These are phyloP conservation scores for Heterobasidion irregulare DNA, from an alignment of 1,284 basidiomycete species.

Conservation along the genomic window DNA sequence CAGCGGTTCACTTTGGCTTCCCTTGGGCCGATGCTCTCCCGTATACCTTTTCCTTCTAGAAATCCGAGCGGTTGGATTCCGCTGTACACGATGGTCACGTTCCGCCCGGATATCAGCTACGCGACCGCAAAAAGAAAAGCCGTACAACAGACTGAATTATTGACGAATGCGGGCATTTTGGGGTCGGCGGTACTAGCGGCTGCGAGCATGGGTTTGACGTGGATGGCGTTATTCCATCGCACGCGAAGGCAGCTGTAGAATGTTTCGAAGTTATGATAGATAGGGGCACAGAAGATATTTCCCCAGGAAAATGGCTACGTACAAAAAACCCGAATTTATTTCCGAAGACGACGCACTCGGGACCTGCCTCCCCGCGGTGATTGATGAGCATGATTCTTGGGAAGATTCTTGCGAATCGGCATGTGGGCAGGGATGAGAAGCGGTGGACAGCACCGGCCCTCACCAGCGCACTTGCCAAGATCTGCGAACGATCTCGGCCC, in stretches of 20 bases:
- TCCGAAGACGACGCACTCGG: conserved; percentile 5
- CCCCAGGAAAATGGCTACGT: conserved; percentile 10
- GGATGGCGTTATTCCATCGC: conserved; percentile 27
- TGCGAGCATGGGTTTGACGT: conserved; percentile 31
- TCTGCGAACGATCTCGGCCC: conserved; percentile 1
- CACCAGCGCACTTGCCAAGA: neutral
- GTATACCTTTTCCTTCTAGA: conserved; percentile 43
- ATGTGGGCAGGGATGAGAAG: neutral
- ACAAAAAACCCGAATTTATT: conserved; percentile 7
- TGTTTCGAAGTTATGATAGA: conserved; percentile 10
- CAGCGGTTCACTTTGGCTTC: conserved; percentile 24
- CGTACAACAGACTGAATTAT: conserved; percentile 45
- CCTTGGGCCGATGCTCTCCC: conserved; percentile 16
- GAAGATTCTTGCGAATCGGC: neutral
- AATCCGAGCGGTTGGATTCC: conserved; percentile 78
- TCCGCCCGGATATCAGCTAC: conserved; percentile 90
- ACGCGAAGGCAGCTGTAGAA: conserved; percentile 20
- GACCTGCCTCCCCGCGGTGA: conserved; percentile 9
- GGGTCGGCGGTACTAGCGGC: conserved; percentile 36
- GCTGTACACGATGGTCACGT: conserved; percentile 96
- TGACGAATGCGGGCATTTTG: conserved; percentile 36
- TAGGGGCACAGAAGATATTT: conserved; percentile 9
- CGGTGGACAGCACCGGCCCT: neutral
- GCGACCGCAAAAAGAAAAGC: conserved; percentile 61
- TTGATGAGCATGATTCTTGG: conserved; percentile 7